Percentiles rank a stretch among this genome's conserved stretches.
These are phyloP conservation scores for Cercospora sp. DNA, from an alignment of 2,329 filamentous ascomycete genomes.

Conservation along the genomic window DNA sequence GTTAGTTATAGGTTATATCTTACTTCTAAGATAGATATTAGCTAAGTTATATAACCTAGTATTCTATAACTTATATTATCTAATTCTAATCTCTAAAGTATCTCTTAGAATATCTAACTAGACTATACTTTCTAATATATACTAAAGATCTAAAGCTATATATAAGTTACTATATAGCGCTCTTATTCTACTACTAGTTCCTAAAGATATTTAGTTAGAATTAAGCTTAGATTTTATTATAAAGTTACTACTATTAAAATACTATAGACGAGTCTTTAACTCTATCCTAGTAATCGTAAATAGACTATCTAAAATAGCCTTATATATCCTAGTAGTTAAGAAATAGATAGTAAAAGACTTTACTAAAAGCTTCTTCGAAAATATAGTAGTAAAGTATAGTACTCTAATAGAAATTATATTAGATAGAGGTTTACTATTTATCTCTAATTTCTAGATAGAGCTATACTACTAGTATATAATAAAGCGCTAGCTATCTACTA, in stretches of 20 bases:
- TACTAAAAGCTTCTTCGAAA: background rate
- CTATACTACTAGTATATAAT: slow-evolving; percentile 17
- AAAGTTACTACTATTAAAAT: slow-evolving; percentile 3
- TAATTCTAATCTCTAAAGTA: too few species aligned
- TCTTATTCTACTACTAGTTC: background rate
- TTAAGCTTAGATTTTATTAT: slow-evolving; percentile 20
- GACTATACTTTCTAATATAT: too few species aligned
- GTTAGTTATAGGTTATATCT: too few species aligned
- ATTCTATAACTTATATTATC: too few species aligned
- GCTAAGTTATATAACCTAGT: too few species aligned
- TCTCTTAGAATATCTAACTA: too few species aligned
- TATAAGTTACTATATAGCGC: background rate
- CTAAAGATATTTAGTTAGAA: slow-evolving; percentile 1
- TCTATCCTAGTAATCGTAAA: slow-evolving; percentile 30
- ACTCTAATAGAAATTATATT: slow-evolving; percentile 15
- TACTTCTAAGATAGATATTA: too few species aligned
- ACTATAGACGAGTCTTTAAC: slow-evolving; percentile 15
- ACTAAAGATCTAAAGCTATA: background rate
- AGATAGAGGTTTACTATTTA: slow-evolving; percentile 26
- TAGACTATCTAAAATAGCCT: slow-evolving; percentile 29
- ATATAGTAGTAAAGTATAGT: background rate
- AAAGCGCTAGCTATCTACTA: slow-evolving; percentile 8
- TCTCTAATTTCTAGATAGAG: slow-evolving; percentile 22
- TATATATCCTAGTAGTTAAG: slow-evolving; percentile 9
- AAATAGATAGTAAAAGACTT: slow-evolving; percentile 7